Conservation (phyloP, 352 stramenopile genomes). For the Phytophthora palmivora region DNA sequence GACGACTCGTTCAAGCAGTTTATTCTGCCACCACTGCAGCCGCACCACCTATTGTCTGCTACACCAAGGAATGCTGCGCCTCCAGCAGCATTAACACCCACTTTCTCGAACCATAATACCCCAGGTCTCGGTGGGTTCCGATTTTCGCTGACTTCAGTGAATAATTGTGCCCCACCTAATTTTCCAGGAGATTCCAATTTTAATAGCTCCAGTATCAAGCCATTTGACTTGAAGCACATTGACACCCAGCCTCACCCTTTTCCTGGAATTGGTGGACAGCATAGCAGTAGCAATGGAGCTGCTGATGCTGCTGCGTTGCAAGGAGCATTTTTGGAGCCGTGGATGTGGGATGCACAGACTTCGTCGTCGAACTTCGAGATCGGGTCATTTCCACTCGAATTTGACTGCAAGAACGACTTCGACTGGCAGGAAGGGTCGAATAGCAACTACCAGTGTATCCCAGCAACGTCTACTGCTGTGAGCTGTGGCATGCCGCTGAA, state of each 20-base stretch:
- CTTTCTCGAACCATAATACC: conserved; percentile 30
- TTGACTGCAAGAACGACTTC: conserved; percentile 44
- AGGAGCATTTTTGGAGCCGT: conserved; percentile 66
- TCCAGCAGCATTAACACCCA: conserved; percentile 9
- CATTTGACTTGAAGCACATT: conserved; percentile 34
- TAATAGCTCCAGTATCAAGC: conserved; percentile 24
- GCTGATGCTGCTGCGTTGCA: conserved; percentile 47
- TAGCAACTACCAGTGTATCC: conserved; percentile 20
- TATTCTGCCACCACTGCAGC: conserved; percentile 54
- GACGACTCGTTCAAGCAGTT: conserved; percentile 59
- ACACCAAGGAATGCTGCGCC: conserved; percentile 32
- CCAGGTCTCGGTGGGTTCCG: conserved; percentile 42
- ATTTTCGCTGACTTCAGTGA: conserved; percentile 25
- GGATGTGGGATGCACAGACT: conserved; percentile 64
- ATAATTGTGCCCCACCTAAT: conserved; percentile 8
- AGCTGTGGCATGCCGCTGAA: conserved; percentile 25
- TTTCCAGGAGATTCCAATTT: conserved; percentile 18
- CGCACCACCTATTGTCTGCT: conserved; percentile 43
- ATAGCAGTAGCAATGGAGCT: conserved; percentile 15
- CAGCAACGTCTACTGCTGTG: conserved; percentile 17
- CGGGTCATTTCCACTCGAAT: conserved; percentile 49
- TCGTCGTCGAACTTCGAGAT: conserved; percentile 53
- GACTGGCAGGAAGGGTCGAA: conserved; percentile 50
- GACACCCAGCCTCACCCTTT: conserved; percentile 51
- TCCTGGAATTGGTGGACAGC: conserved; percentile 1